A percentile compares a stretch with the other conserved stretches of the same genome.
phyloP scores from a whole-genome alignment of 2,329 filamentous ascomycete genomes.

The Colletotrichum aenigma region DNA sequence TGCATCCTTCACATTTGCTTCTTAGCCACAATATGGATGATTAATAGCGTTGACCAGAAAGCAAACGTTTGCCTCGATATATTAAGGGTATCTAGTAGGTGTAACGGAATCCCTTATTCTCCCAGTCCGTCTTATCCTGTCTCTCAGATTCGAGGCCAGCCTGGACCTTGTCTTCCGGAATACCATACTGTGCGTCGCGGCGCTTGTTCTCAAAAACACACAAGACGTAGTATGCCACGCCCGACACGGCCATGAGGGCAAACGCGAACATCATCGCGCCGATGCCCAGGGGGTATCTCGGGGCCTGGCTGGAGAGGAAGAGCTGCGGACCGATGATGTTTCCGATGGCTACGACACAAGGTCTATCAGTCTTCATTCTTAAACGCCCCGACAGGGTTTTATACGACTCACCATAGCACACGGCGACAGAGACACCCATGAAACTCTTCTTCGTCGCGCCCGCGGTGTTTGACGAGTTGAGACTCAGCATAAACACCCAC shows the following conservation, averaged over 20 bases:
- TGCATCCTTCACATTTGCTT: not conserved
- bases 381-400: not conserved
- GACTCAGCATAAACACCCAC: conserved; percentile 30
- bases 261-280: conserved; percentile 30
- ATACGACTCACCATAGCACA: conserved; percentile 24
- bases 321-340: conserved; percentile 35
- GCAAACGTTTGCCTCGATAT: not conserved
- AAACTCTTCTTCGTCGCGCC: conserved; percentile 35
- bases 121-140: conserved; percentile 13
- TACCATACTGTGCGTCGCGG: conserved; percentile 12
- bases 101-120: conserved; percentile 19
- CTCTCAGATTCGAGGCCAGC: conserved; percentile 16
- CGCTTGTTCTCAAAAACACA: conserved; percentile 28
- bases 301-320: conserved; percentile 29
- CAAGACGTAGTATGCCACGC: conserved; percentile 24
- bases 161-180: not conserved
- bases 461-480: conserved; percentile 32
- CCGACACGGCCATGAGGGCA: conserved; percentile 25
- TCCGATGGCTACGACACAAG: conserved; percentile 24
- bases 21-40: not conserved
- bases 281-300: conserved; percentile 30
- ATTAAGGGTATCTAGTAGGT: not conserved
- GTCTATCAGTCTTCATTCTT: not conserved
- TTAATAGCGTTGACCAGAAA: not conserved
- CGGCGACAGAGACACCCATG: conserved; percentile 29